Evolutionary conservation across 73 alveolate species (phyloP).

Genomic region (Diophrys sp.): DNA sequence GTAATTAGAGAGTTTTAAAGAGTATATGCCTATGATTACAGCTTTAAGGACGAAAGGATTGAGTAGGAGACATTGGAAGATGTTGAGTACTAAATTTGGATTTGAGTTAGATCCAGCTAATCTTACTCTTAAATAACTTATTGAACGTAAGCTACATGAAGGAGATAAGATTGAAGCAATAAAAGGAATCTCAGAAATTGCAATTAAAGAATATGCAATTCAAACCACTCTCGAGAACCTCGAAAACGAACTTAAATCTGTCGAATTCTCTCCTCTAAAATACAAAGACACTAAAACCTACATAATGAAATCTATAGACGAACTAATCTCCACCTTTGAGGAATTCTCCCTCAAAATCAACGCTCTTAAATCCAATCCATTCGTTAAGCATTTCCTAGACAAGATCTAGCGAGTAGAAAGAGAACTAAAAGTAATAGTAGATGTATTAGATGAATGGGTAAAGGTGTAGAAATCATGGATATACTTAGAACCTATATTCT

Average conservation of each 20-base stretch:
- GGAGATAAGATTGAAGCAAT: constrained; percentile 20
- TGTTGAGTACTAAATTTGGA: neutral
- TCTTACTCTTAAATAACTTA: constrained; percentile 4
- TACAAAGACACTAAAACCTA: constrained; percentile 10
- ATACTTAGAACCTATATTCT: constrained; percentile 89
- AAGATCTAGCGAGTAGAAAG: constrained; percentile 23
- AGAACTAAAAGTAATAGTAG: constrained; percentile 42
- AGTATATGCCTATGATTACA: constrained; percentile 1
- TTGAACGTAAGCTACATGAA: constrained; percentile 21
- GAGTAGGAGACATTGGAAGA: neutral
- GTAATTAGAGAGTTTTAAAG: neutral
- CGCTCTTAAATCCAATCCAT: constrained; percentile 37
- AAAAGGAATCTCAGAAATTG: constrained; percentile 42
- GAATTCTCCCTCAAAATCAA: constrained; percentile 25
- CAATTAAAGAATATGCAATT: constrained; percentile 40
- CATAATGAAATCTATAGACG: constrained; percentile 29
- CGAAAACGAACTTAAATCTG: constrained; percentile 28
- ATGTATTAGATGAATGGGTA: constrained; percentile 89
- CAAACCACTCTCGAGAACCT: constrained; percentile 41
- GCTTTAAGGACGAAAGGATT: constrained; percentile 12
- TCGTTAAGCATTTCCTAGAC: constrained; percentile 39
- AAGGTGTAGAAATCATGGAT: constrained; percentile 84
- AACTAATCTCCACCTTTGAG: constrained; percentile 20
- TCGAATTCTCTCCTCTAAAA: constrained; percentile 14
- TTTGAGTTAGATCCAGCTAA: neutral